A percentile compares a stretch with the other conserved stretches of the same genome.
These are phyloP conservation scores for Kodamaea arcana DNA, from an alignment of 1,139 yeast species.

Conservation along the genomic window DNA sequence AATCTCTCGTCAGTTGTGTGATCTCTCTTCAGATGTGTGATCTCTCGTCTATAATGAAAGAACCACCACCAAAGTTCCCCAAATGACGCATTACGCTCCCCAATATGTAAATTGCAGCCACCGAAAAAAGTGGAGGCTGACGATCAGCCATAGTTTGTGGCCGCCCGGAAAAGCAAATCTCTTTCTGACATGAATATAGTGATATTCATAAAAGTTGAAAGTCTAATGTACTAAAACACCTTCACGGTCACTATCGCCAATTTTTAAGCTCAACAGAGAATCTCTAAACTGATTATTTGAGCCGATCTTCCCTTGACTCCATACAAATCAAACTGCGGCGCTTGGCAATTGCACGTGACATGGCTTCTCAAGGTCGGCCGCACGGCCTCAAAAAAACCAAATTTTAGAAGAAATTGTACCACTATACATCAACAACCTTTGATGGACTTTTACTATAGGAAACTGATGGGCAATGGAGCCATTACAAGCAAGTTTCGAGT, in stretches of 20 bases:
- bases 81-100: no score
- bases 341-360: not conserved
- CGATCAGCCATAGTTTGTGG: not conserved
- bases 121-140: not conserved
- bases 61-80: no score
- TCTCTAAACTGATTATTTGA: no score
- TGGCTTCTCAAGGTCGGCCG: not conserved
- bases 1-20: no score
- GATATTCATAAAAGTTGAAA: not conserved
- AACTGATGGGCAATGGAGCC: conserved; percentile 39
- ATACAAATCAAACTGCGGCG: not conserved
- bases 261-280: no score
- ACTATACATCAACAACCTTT: not conserved
- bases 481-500: conserved; percentile 35
- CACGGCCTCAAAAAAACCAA: not conserved
- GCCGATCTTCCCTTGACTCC: not conserved
- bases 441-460: conserved; percentile 37
- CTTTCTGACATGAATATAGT: no score
- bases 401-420: not conserved
- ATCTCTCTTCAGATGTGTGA: no score
- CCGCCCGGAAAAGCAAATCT: not conserved
- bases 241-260: not conserved
- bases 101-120: not conserved
- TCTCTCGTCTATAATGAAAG: no score
- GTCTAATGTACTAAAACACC: not conserved